Percentiles rank a stretch among this genome's conserved stretches.
These are phyloP conservation scores for Diaporthe batatas DNA, from an alignment of 2,329 filamentous ascomycete genomes.

Conservation along the genomic window DNA sequence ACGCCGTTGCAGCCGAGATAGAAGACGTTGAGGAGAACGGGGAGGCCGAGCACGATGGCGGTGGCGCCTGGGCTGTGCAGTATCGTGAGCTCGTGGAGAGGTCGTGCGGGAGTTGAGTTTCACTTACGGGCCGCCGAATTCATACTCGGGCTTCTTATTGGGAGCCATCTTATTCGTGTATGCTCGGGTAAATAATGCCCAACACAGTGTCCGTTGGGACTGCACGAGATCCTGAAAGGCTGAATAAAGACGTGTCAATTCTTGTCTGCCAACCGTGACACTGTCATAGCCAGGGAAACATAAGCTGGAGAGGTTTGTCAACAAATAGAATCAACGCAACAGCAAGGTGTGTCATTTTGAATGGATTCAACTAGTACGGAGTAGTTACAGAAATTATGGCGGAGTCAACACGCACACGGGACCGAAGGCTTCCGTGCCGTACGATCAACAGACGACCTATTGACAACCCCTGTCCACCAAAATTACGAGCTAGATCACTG, in stretches of 20 bases:
- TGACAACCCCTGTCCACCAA: not conserved
- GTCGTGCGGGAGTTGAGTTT: not conserved
- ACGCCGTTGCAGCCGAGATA: constrained; percentile 66
- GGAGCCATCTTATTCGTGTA: constrained; percentile 20
- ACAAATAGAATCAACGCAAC: not conserved
- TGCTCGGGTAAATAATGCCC: not conserved
- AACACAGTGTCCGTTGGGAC: not conserved
- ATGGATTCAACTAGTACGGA: constrained; percentile 4
- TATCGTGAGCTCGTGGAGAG: not conserved
- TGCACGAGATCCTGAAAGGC: not conserved
- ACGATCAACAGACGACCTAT: not conserved
- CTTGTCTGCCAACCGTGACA: no score
- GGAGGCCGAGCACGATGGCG: constrained; percentile 43
- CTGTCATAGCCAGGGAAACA: not conserved
- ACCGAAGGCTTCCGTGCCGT: constrained; percentile 26
- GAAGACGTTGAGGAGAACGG: constrained; percentile 41
- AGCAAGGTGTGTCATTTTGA: not conserved
- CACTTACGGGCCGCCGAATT: constrained; percentile 44
- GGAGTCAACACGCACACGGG: constrained; percentile 8
- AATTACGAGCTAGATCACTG: constrained; percentile 1
- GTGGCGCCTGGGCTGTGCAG: constrained; percentile 41
- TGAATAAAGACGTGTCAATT: not conserved
- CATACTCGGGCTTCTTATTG: constrained; percentile 35
- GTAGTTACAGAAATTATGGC: not conserved
- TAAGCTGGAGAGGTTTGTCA: not conserved